A percentile compares a stretch with the other conserved stretches of the same genome.
Evolutionary conservation across 257 asterid species (phyloP).

Genomic region (Ilex aquifolium): DNA sequence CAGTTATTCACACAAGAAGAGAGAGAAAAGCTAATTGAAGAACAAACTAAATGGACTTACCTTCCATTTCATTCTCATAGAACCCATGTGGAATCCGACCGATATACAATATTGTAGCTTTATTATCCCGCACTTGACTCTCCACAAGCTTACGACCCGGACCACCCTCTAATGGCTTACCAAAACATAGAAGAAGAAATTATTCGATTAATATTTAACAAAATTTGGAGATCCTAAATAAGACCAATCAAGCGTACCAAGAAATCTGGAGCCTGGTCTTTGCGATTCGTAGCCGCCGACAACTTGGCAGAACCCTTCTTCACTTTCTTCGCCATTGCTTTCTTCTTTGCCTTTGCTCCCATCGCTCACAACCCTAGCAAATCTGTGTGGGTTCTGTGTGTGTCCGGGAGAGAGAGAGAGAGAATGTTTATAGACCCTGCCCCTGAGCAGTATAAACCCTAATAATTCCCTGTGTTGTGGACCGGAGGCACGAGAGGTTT

Average conservation of each 20-base stretch:
- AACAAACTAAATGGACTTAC: conserved; percentile 23
- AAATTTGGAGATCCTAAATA: not conserved
- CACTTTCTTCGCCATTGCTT: conserved; percentile 26
- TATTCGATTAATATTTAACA: not conserved
- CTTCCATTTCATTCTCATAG: conserved; percentile 93
- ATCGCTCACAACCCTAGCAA: conserved; percentile 6
- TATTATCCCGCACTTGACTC: conserved; percentile 35
- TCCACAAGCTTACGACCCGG: conserved; percentile 46
- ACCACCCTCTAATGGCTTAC: conserved; percentile 72
- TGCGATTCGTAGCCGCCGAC: conserved; percentile 28
- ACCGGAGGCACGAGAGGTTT: too few relatives aligned
- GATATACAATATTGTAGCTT: conserved; percentile 65
- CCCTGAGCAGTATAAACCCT: too few relatives aligned
- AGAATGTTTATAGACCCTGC: too few relatives aligned
- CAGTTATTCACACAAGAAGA: too few relatives aligned
- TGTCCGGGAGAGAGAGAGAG: too few relatives aligned
- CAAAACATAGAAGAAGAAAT: conserved; percentile 9
- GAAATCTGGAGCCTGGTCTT: conserved; percentile 45
- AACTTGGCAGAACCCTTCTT: conserved; percentile 30
- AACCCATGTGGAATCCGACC: conserved; percentile 98
- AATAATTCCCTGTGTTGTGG: too few relatives aligned
- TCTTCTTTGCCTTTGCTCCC: conserved; percentile 53
- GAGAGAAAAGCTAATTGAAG: too few relatives aligned
- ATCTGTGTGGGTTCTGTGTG: too few relatives aligned
- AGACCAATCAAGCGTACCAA: conserved; percentile 29